Percentiles rank a stretch among this genome's conserved stretches.
Evolutionary conservation across 208 protist species (phyloP).

Genomic region (Balamuthia mandrillaris): DNA sequence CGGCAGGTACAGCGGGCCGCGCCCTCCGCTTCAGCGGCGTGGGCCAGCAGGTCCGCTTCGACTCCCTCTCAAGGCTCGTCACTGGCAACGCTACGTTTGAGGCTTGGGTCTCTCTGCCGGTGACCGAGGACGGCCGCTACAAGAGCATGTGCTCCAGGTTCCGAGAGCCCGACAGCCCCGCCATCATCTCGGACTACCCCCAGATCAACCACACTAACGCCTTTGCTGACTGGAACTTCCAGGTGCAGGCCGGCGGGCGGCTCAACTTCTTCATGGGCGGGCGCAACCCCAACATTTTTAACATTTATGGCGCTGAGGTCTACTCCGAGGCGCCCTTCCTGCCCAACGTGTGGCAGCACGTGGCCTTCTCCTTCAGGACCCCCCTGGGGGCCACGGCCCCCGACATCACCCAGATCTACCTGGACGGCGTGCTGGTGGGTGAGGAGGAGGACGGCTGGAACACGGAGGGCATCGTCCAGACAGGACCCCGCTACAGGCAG

Average conservation of each 20-base stretch:
- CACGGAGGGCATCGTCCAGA: background rate
- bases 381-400: background rate
- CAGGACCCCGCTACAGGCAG: no score
- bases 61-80: background rate
- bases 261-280: conserved; percentile 31
- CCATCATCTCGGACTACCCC: no score
- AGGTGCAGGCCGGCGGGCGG: background rate
- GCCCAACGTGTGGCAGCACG: conserved; percentile 5
- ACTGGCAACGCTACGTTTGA: background rate
- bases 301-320: background rate
- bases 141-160: background rate
- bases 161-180: background rate
- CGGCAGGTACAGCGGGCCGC: no score
- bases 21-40: no score
- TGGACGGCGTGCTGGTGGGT: background rate
- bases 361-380: conserved; percentile 8
- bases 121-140: background rate
- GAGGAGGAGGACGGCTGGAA: background rate
- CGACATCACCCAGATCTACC: background rate
- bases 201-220: no score
- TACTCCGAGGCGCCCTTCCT: background rate
- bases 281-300: background rate
- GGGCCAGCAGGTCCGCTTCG: no score
- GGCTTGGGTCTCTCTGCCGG: conserved; percentile 7
- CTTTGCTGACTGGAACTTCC: background rate